Evolutionary conservation across 78 protist species (phyloP), one percentile per base, ranked within the genome.

Genomic region (Dictyostelium capitatum): DNA sequence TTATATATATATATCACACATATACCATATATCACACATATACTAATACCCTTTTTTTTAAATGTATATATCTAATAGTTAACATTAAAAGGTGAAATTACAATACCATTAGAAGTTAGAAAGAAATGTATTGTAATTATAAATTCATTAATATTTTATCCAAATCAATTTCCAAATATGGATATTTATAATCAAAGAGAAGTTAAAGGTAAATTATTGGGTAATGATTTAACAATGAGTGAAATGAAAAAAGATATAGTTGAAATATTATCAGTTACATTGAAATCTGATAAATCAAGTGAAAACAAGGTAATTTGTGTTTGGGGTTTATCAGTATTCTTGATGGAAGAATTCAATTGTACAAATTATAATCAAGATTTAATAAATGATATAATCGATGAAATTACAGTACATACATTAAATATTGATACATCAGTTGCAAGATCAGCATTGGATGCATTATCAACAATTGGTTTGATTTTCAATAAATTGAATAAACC

Each of bases 101-200:
- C 48, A 6, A 51, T 80, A 72, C 92, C 92, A 43, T 54, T 65
- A 15, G 92, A 85, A 11, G 92, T 85, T 17, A 72, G 92, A 59
- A 85, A 85, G 51, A 85, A 85, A 59, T 85, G 82, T 54, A 51
- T 85, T 23, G 50, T 85, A n/a, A 74, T 85, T 46, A 23, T 85
- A 15, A 28, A 56, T 10, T 85, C 92, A 23, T 59, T 85, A n/a
- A 72, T 85, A 5, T 85, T 85, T 75, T 85, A 85, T 75, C 92
- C 92, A 30, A 75, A 85, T 43, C 92, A 85, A 41, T 85, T 85
- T 46, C 92, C 92, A 51, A 43, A 23, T n/a, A 41, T 85, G 83
- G 62, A 73, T 19, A 51, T 85, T 51, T 62, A 75, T 37, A 79
- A 51, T 56, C 67, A 79, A 56, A 30, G 84, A 48, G 92, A 79